These are phyloP conservation scores for Pascua sp. DNA, from an alignment of 1,284 basidiomycete species.

Conservation along the genomic window DNA sequence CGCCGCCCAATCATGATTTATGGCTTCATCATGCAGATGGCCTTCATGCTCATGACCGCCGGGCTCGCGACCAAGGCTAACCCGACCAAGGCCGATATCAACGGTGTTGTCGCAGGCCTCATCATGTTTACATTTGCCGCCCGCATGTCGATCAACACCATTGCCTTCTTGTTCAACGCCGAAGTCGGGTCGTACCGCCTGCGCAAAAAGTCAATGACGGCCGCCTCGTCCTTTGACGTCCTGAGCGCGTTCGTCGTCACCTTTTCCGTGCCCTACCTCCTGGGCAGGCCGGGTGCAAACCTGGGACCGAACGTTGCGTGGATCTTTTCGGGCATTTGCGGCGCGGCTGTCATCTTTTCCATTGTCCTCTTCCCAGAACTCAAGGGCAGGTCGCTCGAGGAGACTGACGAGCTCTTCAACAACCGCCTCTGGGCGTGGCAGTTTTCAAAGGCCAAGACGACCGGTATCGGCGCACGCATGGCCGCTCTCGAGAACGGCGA, in stretches of 20 bases:
- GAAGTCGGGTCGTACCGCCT: too few species aligned
- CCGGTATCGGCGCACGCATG: conserved; percentile 4
- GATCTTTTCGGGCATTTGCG: conserved; percentile 12
- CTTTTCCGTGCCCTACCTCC: conserved; percentile 15
- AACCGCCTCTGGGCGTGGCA: conserved; percentile 20
- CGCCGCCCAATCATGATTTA: conserved; percentile 17
- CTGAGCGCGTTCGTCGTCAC: conserved; percentile 14
- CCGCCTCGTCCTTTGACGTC: conserved; percentile 6
- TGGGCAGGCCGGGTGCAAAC: conserved; percentile 4
- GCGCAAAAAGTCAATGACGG: too few species aligned
- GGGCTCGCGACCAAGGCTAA: too few species aligned
- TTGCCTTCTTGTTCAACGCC: background rate
- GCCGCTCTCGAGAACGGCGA: conserved; percentile 4
- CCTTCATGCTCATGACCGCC: conserved; percentile 2
- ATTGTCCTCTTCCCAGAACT: conserved; percentile 15
- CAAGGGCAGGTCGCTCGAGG: conserved; percentile 11
- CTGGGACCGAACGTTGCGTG: conserved; percentile 3
- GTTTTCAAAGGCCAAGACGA: conserved; percentile 8
- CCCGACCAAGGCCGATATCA: too few species aligned
- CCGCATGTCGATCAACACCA: background rate
- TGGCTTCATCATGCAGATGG: conserved; percentile 1
- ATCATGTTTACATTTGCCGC: too few species aligned
- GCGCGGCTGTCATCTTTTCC: conserved; percentile 7
- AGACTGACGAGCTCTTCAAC: conserved; percentile 19
- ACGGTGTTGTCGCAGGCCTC: too few species aligned